Evolutionary conservation across 78 protist genomes (phyloP).

Genomic region (Polysphondylium violaceum): DNA sequence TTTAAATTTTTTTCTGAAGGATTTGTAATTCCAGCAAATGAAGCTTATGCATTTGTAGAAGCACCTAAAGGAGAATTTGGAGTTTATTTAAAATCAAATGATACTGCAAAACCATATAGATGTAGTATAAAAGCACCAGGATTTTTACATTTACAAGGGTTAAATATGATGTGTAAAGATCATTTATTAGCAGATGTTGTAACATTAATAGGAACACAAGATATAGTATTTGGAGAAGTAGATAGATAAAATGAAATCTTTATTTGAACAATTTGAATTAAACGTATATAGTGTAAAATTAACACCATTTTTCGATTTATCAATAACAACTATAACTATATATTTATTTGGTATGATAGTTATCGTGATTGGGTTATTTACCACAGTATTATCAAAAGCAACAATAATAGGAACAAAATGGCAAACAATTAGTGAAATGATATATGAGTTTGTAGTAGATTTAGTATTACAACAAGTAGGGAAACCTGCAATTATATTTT

Average conservation of each 20-base stretch:
- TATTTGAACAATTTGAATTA: conserved; percentile 35
- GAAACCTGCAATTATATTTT: conserved; percentile 10
- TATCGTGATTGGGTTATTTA: conserved; percentile 10
- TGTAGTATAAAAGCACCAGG: conserved; percentile 34
- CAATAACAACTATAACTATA: conserved; percentile 21
- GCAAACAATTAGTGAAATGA: conserved; percentile 16
- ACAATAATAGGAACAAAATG: conserved; percentile 10
- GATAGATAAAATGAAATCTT: conserved; percentile 19
- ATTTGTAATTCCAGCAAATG: conserved; percentile 21
- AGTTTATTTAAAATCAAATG: conserved; percentile 8
- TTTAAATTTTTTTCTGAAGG: conserved; percentile 27
- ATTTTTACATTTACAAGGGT: conserved; percentile 26
- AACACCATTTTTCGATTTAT: conserved; percentile 16
- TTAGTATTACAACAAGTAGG: conserved; percentile 11
- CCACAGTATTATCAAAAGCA: neutral
- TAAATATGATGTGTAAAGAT: conserved; percentile 19
- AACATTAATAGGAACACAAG: conserved; percentile 28
- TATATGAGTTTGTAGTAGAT: conserved; percentile 12
- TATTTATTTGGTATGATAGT: neutral
- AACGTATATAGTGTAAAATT: neutral
- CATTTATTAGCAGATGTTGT: conserved; percentile 32
- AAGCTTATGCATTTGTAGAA: conserved; percentile 12
- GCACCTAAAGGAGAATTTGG: conserved; percentile 17
- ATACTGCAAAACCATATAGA: conserved; percentile 22
- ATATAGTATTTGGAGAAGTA: conserved; percentile 38